These are phyloP conservation scores for Scalesia atractyloides DNA, from an alignment of 129 eudicot species.

Conservation along the genomic window DNA sequence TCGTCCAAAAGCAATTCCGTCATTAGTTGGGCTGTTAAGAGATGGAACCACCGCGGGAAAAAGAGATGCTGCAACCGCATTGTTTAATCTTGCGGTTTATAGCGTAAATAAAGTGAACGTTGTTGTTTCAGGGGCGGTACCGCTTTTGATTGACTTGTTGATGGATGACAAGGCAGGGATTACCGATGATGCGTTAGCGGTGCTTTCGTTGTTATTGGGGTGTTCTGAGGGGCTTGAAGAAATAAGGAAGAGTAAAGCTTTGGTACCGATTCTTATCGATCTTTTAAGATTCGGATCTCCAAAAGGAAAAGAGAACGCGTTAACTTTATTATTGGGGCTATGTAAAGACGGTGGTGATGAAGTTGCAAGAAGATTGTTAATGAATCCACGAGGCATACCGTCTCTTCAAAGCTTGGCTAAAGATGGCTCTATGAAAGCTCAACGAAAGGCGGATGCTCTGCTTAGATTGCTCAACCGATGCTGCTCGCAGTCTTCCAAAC, in stretches of 20 bases:
- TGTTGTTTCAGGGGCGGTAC: constrained; percentile 65
- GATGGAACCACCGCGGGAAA: constrained; percentile 76
- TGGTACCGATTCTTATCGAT: constrained; percentile 65
- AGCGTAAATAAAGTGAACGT: constrained; percentile 51
- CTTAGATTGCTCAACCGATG: constrained; percentile 84
- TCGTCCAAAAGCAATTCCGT: constrained; percentile 63
- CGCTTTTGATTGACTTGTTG: constrained; percentile 62
- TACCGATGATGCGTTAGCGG: constrained; percentile 67
- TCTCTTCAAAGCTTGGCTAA: constrained; percentile 72
- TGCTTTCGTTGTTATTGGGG: constrained; percentile 63
- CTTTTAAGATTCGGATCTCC: constrained; percentile 75
- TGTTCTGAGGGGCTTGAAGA: constrained; percentile 60
- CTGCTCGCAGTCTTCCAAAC: constrained; percentile 56
- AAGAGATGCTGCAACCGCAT: constrained; percentile 86
- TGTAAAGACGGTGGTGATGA: constrained; percentile 74
- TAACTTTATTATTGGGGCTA: constrained; percentile 67
- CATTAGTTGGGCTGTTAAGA: constrained; percentile 60
- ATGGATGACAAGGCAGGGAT: constrained; percentile 78
- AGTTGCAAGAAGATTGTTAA: constrained; percentile 58
- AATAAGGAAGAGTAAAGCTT: constrained; percentile 47
- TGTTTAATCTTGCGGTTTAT: constrained; percentile 66
- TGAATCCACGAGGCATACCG: constrained; percentile 74
- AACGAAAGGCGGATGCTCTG: constrained; percentile 75
- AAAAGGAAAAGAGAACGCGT: constrained; percentile 69
- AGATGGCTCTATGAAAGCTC: constrained; percentile 79